Evolutionary conservation across 2,329 filamentous ascomycete genomes (phyloP).

Genomic region (Amesomyces nigricolor): DNA sequence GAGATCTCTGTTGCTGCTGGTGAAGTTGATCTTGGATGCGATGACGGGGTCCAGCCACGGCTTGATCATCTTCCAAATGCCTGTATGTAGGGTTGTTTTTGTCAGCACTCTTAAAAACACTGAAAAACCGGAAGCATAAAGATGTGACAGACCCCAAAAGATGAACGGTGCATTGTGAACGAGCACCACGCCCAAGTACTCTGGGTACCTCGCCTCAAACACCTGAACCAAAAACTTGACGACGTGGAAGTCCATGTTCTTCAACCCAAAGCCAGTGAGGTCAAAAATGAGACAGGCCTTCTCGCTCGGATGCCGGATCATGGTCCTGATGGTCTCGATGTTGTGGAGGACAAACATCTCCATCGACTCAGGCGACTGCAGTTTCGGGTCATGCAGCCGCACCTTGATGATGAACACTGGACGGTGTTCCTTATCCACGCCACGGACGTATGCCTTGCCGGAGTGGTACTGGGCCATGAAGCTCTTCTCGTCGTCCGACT

Average conservation of each 20-base stretch:
- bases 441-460: constrained; percentile 12
- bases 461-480: constrained; percentile 13
- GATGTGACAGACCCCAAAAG: constrained; percentile 7
- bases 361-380: constrained; percentile 11
- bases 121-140: not conserved
- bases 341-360: constrained; percentile 14
- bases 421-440: constrained; percentile 1
- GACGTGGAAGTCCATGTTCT: constrained; percentile 16
- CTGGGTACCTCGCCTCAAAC: constrained; percentile 15
- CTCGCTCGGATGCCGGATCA: constrained; percentile 9
- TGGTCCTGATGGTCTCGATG: constrained; percentile 14
- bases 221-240: constrained; percentile 13
- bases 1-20: constrained; percentile 2
- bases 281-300: constrained; percentile 15
- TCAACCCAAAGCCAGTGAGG: constrained; percentile 12
- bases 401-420: constrained; percentile 9
- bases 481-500: constrained; percentile 6
- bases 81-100: not conserved
- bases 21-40: constrained; percentile 18
- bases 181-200: constrained; percentile 13
- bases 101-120: not conserved
- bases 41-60: constrained; percentile 17
- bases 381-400: constrained; percentile 11
- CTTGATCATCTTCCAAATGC: constrained; percentile 13
- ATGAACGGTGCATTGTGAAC: constrained; percentile 14